Evolutionary conservation across 805 yeast species (phyloP), one percentile per base, ranked within the genome.

Genomic region (Yamadazyma sp.): DNA sequence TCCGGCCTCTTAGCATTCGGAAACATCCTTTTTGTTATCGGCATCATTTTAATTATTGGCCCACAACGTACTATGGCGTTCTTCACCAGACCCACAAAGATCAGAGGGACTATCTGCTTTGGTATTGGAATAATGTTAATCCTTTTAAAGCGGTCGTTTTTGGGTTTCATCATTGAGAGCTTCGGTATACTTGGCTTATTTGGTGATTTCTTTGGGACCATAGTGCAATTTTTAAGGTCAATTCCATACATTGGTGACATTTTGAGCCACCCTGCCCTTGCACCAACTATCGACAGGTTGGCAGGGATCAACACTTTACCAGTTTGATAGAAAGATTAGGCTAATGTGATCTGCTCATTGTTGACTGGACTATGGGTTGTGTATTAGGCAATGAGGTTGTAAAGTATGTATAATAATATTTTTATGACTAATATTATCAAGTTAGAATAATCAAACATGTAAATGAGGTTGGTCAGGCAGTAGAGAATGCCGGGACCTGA

Each of bases 121-220:
- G 66, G 67, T 3, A 37, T 77, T 5, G 99, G 99, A 1, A 80
- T 93, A 10, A 36, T 82, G 10, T 63, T 91, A 48, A 91, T 93
- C 37, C 65, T 91, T 40, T 52, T 77, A 50, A 84, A 84, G 53
- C 73, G 82, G 65, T 78, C 97, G 1, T 85, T 93, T 54, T 52
- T 82, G 17, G 99, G 99, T 6, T 91, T 93, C 54, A 57, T 82
- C 2, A 64, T 91, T 26, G 99, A 91, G 59, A 77, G 83, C 35
- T 67, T 90, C 45, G 99, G 99, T n/a, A 87, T 91, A 17, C 62
- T 91, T 43, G 90, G 87, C 6, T 67, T 91, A 24, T 91, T 93
- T 64, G 99, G 89, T 24, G 98, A 93, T 62, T 90, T 93, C 60
- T 85, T 91, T 54, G 88, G 95, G 17, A 86, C 95, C 9, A 80